A percentile compares a stretch with the other conserved stretches of the same genome.
Evolutionary conservation across 345 rosid genomes (phyloP).

Genomic region (Leavenworthia alabamica): DNA sequence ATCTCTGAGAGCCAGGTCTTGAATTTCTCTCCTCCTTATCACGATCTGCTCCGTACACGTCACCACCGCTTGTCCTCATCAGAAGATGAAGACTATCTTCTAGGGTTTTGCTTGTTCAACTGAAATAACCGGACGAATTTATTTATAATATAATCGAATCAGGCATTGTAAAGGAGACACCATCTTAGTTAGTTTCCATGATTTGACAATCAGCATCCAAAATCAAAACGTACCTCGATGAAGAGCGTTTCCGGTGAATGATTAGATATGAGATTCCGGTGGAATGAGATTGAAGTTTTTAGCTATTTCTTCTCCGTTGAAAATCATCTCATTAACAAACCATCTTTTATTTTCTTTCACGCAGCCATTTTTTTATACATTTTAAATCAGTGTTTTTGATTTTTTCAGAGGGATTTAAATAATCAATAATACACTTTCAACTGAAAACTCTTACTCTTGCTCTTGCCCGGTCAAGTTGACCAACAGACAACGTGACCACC

Average conservation of each 20-base stretch:
- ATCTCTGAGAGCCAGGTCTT: conserved; percentile 9
- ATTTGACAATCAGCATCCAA: background rate
- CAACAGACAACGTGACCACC: conserved; percentile 10
- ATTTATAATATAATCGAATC: too few relatives aligned
- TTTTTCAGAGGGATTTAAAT: conserved; percentile 16
- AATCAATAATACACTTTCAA: too few relatives aligned
- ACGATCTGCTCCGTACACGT: background rate
- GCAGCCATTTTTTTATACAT: background rate
- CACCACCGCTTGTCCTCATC: conserved; percentile 33
- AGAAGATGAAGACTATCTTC: background rate
- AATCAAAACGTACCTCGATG: conserved; percentile 24
- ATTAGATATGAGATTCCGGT: background rate
- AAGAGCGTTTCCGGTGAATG: background rate
- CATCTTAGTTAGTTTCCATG: too few relatives aligned
- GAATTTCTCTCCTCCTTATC: too few relatives aligned
- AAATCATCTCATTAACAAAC: background rate
- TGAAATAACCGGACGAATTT: too few relatives aligned
- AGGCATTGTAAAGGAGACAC: too few relatives aligned
- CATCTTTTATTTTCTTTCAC: too few relatives aligned
- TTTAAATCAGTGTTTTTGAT: too few relatives aligned
- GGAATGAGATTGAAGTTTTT: background rate
- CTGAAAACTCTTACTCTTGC: too few relatives aligned
- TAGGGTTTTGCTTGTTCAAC: background rate
- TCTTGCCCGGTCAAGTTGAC: conserved; percentile 13
- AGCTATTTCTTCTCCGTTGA: background rate